Evolutionary conservation across 371 early-diverging fungal species (phyloP), one percentile per base, ranked within the genome.

Genomic region (Circinella minor): DNA sequence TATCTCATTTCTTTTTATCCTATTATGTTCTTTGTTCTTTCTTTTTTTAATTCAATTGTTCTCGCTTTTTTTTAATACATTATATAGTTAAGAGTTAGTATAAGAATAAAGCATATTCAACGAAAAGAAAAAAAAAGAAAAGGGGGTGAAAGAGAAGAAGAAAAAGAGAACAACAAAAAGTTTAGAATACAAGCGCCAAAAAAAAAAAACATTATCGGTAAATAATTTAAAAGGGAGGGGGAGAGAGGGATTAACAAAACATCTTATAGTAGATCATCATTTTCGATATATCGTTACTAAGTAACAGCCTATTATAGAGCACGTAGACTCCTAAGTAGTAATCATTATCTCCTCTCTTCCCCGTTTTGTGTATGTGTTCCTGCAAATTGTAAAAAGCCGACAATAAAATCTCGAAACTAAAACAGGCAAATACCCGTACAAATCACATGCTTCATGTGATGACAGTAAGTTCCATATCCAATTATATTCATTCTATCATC

Each of bases 381-480:
- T 51, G 51, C 51, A 51, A 51, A 51, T 27, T 27, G 17, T n/a
- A 17, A 51, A 51, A 5, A 51, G 51, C 51, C n/a, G 51, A 14
- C 57, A 34, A 7, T 20, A 7, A 57, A 57, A 57, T 57, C 57
- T n/a, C 27, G 57, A 57, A 57, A 57, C 57, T 57, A 57, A 57
- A 57, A 34, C 20, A 18, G 57, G 57, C 36, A 57, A 57, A 57
- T 57, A 27, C n/a, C 57, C 57, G 57, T 57, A 11, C 57, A 11
- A 18, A 17, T 57, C 57, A 57, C 57, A 34, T 57, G 57, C 4
- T 10, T 5, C 57, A 57, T 34, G 57, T 57, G 57, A 57, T 57
- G 51, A 15, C 43, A 43, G 43, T 17, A 10, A 27, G 6, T 34
- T 27, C 57, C 57, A 57, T n/a, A 11, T 11, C 57, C 57, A 57